Evolutionary conservation across 2,329 filamentous ascomycete species (phyloP).

Genomic region (Alternaria solani): DNA sequence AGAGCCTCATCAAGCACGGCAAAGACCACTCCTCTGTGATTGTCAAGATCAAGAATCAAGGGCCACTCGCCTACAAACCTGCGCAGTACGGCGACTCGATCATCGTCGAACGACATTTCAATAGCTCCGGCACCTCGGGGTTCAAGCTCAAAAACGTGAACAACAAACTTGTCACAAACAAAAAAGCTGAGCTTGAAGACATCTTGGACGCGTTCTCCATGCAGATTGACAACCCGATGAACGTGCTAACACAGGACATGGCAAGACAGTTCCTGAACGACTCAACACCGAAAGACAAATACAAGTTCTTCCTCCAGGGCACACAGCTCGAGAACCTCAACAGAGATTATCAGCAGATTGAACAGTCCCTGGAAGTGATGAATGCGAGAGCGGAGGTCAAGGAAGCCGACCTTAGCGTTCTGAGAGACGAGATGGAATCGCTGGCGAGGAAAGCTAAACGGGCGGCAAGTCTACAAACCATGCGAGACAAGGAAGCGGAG

Average conservation of each 20-base stretch:
- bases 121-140: constrained; percentile 73
- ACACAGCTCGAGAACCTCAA: constrained; percentile 93
- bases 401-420: constrained; percentile 67
- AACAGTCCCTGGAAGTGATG: constrained; percentile 78
- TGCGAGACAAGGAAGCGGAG: constrained; percentile 68
- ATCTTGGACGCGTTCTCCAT: constrained; percentile 92
- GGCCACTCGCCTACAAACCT: constrained; percentile 81
- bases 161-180: constrained; percentile 77
- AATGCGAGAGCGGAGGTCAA: constrained; percentile 69
- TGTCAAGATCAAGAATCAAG: constrained; percentile 91
- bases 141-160: constrained; percentile 85
- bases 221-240: constrained; percentile 96
- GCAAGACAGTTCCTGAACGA: constrained; percentile 91
- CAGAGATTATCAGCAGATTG: constrained; percentile 86
- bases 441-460: constrained; percentile 71
- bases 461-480: constrained; percentile 70
- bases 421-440: constrained; percentile 67
- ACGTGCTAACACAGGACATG: constrained; percentile 93
- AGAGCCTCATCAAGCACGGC: constrained; percentile 90
- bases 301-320: constrained; percentile 94
- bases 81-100: constrained; percentile 86
- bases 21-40: constrained; percentile 73
- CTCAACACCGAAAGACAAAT: constrained; percentile 84
- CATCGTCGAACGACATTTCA: constrained; percentile 89
- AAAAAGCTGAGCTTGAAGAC: constrained; percentile 86